Base-by-base conservation (phyloP, 169 alveolate genomes). In the Plasmodium inui region DNA sequence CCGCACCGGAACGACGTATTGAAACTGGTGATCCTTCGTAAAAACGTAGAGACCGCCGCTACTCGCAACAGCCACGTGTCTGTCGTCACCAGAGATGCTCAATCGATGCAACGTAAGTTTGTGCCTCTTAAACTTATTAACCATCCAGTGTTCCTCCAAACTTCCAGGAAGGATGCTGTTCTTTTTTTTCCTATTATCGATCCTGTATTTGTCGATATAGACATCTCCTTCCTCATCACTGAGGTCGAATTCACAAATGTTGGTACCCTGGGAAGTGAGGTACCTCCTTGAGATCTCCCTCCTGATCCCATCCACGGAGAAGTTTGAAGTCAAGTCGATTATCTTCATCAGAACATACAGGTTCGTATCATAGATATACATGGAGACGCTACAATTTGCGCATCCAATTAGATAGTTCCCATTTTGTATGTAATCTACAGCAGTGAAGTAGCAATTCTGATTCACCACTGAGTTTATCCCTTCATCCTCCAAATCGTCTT, bases 31-130 rank as follows among this genome's bases (percentile, higher is more conserved):
- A 80, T 95, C 95, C 50, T 92, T 91, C 19, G 92, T 73, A 50
- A 86, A 92, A 30, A 95, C 89, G 41, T 88, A 95, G 37, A 93
- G 84, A 41, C 96, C 96, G 8, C 41, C 79, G 55, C 89, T 95
- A 50, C 95, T 82, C n/a, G 96, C 93, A 26, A 95, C 95, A 14
- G 93, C 93, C 81, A 95, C 91, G 44, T 95, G 96, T 46, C 93
- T 81, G 14, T 95, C 95, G 44, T 95, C 93, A 17, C 95, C 95
- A 3, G 96, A 95, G 34, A 95, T 92, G 55, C 85, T 61, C 17
- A 95, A 22, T 1, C 73, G 55, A 74, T 92, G 74, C 26, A 95
- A 92, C 22, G 37, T 46, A 44, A 95, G 86, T 34, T 95, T 90
- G 39, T 83, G 67, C 30, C 92, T 88, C 41, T 92, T 92, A 44